A percentile compares a stretch with the other conserved stretches of the same genome.
Evolutionary conservation across 2,329 filamentous ascomycete genomes (phyloP).

Genomic region (Penicillium sp.): DNA sequence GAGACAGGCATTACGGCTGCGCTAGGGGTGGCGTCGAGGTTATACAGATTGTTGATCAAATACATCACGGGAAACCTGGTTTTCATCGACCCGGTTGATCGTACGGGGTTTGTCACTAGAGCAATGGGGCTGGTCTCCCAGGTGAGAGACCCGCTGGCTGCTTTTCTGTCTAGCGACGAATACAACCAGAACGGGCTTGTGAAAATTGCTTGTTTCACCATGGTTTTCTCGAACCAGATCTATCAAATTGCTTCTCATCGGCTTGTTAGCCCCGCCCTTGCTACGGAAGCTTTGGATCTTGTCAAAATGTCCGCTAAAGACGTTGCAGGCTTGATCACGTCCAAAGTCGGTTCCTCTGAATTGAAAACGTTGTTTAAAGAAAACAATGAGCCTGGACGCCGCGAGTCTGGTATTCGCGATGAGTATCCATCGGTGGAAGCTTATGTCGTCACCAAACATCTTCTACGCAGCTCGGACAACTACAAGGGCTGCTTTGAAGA

Average conservation of each 20-base stretch:
- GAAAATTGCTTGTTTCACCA: conserved; percentile 25
- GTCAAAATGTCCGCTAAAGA: conserved; percentile 30
- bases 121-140: conserved; percentile 29
- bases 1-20: conserved; percentile 5
- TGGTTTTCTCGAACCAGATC: conserved; percentile 34
- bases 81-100: conserved; percentile 50
- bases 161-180: conserved; percentile 12
- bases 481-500: conserved; percentile 38
- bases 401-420: conserved; percentile 44
- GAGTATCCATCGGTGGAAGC: conserved; percentile 39
- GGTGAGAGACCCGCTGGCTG: conserved; percentile 31
- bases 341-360: conserved; percentile 26
- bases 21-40: conserved; percentile 7
- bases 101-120: conserved; percentile 39
- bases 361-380: conserved; percentile 41
- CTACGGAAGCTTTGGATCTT: conserved; percentile 22
- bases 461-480: conserved; percentile 28
- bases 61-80: conserved; percentile 44
- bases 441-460: conserved; percentile 41
- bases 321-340: conserved; percentile 31
- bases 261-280: conserved; percentile 20
- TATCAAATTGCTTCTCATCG: conserved; percentile 31
- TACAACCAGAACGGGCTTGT: conserved; percentile 15
- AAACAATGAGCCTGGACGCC: conserved; percentile 33
- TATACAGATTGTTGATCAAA: conserved; percentile 39